Conservation (phyloP, 768 basidiomycete species). For the Neoboletus brunneissimus region DNA sequence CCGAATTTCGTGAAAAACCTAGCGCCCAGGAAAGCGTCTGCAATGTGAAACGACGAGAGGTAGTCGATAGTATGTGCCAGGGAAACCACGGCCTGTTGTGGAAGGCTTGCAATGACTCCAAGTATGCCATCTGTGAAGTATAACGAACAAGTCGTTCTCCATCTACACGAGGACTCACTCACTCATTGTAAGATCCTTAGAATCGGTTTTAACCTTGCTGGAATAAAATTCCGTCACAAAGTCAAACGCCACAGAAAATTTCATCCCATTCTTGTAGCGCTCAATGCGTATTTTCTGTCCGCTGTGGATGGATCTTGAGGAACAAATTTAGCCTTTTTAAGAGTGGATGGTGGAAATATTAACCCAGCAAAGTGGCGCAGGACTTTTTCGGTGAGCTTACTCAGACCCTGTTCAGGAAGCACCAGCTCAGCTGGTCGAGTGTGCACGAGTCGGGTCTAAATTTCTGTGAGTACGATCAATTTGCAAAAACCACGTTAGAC, state of each 20-base stretch:
- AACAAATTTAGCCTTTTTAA: slow-evolving; percentile 3
- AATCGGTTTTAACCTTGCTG: slow-evolving; percentile 42
- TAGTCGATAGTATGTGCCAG: slow-evolving; percentile 72
- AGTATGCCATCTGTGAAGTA: slow-evolving; percentile 52
- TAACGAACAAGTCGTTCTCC: neutral
- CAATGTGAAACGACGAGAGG: slow-evolving; percentile 70
- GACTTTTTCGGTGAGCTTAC: slow-evolving; percentile 71
- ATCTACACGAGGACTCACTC: neutral
- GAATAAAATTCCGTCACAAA: slow-evolving; percentile 65
- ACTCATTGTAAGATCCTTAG: slow-evolving; percentile 35
- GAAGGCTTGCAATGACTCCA: slow-evolving; percentile 62
- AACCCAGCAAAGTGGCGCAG: slow-evolving; percentile 70
- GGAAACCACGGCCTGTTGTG: slow-evolving; percentile 65
- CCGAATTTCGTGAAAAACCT: slow-evolving; percentile 79
- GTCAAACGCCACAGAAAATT: slow-evolving; percentile 69
- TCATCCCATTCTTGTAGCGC: slow-evolving; percentile 49
- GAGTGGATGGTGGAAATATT: slow-evolving; percentile 12
- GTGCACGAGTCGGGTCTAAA: slow-evolving; percentile 83
- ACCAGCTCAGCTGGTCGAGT: slow-evolving; percentile 80
- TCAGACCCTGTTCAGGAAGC: slow-evolving; percentile 56
- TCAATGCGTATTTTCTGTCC: slow-evolving; percentile 60
- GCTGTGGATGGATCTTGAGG: slow-evolving; percentile 36
- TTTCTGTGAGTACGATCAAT: neutral
- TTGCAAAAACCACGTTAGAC: slow-evolving; percentile 4
- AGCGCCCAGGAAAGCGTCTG: slow-evolving; percentile 73